Percentiles rank a stretch among this genome's conserved stretches.
Evolutionary conservation across 2,329 filamentous ascomycete genomes (phyloP).

Genomic region (Nemania sp.): DNA sequence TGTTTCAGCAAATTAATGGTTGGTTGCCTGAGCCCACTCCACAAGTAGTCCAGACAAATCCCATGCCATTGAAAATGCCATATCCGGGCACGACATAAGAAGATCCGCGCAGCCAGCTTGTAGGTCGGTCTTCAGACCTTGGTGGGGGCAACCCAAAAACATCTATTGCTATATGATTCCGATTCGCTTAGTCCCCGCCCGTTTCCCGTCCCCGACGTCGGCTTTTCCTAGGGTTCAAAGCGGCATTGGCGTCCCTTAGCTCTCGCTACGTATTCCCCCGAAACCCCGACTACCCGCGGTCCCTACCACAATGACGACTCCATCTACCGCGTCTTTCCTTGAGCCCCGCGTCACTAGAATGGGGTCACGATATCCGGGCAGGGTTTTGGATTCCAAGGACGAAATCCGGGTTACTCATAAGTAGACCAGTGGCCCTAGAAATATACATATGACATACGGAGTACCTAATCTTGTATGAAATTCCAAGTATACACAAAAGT

Average conservation of each 20-base stretch:
- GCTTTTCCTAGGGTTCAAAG: neutral
- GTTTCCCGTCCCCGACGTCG: conserved; percentile 23
- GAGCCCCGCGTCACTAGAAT: conserved; percentile 40
- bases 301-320: conserved; percentile 22
- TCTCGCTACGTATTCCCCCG: conserved; percentile 41
- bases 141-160: neutral
- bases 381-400: neutral
- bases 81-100: neutral
- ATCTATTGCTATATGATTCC: too few relatives aligned
- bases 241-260: conserved; percentile 14
- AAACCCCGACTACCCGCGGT: conserved; percentile 36
- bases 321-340: conserved; percentile 30
- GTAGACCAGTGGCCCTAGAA: neutral
- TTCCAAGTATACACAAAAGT: neutral
- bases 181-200: neutral
- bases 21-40: neutral
- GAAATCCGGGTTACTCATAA: neutral
- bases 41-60: neutral
- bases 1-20: conserved; percentile 2
- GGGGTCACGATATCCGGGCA: neutral
- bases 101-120: conserved; percentile 2
- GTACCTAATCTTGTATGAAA: too few relatives aligned
- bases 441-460: neutral
- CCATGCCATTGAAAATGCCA: neutral
- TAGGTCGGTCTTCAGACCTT: neutral